A percentile compares a stretch with the other conserved stretches of the same genome.
These are phyloP conservation scores for Nevesoporus exiguus DNA, from an alignment of 768 basidiomycete genomes.

Conservation along the genomic window DNA sequence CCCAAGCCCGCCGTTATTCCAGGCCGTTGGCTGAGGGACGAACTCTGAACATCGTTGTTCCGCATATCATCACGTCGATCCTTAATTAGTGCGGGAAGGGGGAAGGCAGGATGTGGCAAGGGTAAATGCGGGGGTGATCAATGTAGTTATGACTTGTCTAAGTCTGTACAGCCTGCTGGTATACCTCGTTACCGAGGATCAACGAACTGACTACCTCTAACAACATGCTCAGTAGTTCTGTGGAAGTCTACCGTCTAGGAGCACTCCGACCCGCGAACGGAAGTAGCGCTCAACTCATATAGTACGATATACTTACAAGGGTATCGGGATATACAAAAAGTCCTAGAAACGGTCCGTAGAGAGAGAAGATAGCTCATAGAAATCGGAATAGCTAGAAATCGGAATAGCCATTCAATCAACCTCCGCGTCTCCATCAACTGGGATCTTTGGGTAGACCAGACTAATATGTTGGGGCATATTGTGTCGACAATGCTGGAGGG, in stretches of 20 bases:
- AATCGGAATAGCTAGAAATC: too few species aligned
- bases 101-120: too few species aligned
- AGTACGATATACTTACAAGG: constrained; percentile 18
- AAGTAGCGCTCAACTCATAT: not conserved
- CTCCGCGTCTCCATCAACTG: constrained; percentile 52
- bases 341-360: constrained; percentile 19
- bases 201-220: constrained; percentile 60
- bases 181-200: constrained; percentile 29
- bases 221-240: not conserved
- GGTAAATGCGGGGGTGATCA: not conserved
- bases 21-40: constrained; percentile 16
- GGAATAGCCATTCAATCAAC: constrained; percentile 10
- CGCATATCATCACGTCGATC: not conserved
- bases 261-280: not conserved
- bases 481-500: constrained; percentile 17
- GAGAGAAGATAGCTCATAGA: not conserved
- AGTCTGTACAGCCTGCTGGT: not conserved
- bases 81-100: too few species aligned
- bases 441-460: constrained; percentile 44
- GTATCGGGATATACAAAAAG: constrained; percentile 21
- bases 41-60: constrained; percentile 11
- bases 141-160: not conserved
- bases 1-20: constrained; percentile 18
- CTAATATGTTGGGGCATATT: constrained; percentile 59
- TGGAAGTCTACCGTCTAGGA: not conserved